Base-by-base conservation (phyloP, 2,329 filamentous ascomycete genomes). In the Dactylonectria macrodidyma region DNA sequence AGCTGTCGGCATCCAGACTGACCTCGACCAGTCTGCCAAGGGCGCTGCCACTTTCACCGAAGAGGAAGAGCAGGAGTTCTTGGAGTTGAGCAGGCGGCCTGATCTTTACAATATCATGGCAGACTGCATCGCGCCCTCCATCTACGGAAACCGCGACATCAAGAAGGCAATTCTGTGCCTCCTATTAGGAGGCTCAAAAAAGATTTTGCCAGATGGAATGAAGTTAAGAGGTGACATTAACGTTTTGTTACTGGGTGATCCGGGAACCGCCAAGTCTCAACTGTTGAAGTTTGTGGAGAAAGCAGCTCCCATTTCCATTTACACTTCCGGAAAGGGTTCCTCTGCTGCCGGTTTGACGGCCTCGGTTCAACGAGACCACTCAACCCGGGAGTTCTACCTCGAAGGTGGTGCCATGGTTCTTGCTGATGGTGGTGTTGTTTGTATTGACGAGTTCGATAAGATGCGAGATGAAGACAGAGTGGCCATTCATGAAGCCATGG, bases 361-460 rank as follows among this genome's bases (percentile, higher is more conserved):
- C 0, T 98, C 96, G 0, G 96, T 99, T 2, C 96, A 99, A 76
- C 91, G 96, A 66, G 96, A 99, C 77, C 91, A 93, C 14, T 93
- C 91, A 14, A 98, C 95, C 0, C 90, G 96, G 59, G 96, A 99
- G 80, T 99, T 99, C 81, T 99, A 98, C 77, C 90, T 99, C 1
- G 96, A 99, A 85, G 96, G 96, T 54, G 96, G 96, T 82, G 96
- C 96, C 36, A 98, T 99, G 96, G 96, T 99, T 3, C 89, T 99
- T 19, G 96, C 96, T 4, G 96, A 99, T 73, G 95, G 95, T 2
- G 96, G 96, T 75, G 95, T 98, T 1, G 96, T 98, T 10, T 98
- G 96, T 81, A 99, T 99, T 75, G 96, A 99, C 78, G 96, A 99
- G 83, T 99, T 99, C 78, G 96, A 99, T 85, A 99, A 99, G 86